Evolutionary conservation across 2,329 filamentous ascomycete genomes (phyloP), one percentile per base, ranked within the genome.

Genomic region (Cladosporium phlei): DNA sequence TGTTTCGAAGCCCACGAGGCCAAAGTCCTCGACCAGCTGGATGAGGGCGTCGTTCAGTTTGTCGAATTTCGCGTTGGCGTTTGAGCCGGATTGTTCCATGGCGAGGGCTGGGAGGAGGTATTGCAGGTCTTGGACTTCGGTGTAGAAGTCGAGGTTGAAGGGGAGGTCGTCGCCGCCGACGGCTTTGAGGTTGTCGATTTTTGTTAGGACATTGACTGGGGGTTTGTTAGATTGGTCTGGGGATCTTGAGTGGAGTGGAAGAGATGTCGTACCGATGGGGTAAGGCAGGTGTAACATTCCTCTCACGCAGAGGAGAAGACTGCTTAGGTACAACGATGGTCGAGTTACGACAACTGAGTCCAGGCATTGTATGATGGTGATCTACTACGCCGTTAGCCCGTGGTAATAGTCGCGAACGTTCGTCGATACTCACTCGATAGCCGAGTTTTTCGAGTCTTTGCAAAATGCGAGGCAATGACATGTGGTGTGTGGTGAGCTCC

Each of bases 261-360:
- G 10, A 17, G 9, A 20, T 19, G 10, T 16, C 52, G 11, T 34
- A 55, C 54, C 46, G 21, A 96, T 88, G 1, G 93, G 89, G 52
- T 97, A 85, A 62, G 97, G 93, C 79, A 98, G 91, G 69, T 97
- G 93, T 44, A 98, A 82, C 91, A 98, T 98, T 58, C 88, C 90
- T 55, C 93, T 85, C 54, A 98, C 80, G 46, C 89, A 91, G 19
- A 98, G 82, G 47, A 98, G 83, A 48, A 98, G 77, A 11, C 94
- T 93, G 56, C 91, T 95, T 50, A 98, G 85, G 68, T 96, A 98
- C 51, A 97, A 79, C 3, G 90, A 96, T 1, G 93, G 93, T 50
- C 94, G 82, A 0, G 90, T 95, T 21, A 97, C 77, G 65, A 88
- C 91, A 64, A 95, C 93, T 4, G 88, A 95, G 66, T 98, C 93